phyloP scores from a whole-genome alignment of 2,329 filamentous ascomycete species.

The Pyrenophora seminiperda region DNA sequence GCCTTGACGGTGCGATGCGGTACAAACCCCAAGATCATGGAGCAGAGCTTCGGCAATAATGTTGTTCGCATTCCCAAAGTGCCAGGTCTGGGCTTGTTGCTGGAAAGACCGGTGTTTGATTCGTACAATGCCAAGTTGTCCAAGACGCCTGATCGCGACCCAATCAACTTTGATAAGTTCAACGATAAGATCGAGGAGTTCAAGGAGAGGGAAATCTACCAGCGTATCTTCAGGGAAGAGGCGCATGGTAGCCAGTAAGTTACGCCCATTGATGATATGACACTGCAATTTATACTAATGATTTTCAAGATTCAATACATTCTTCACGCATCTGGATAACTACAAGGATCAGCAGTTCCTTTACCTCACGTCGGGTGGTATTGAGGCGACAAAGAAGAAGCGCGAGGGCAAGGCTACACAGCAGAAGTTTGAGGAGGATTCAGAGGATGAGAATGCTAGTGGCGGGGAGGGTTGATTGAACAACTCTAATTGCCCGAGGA shows the following conservation, averaged over 20 bases:
- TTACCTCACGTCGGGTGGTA: slow-evolving; percentile 56
- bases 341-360: slow-evolving; percentile 57
- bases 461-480: slow-evolving; percentile 39
- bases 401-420: slow-evolving; percentile 36
- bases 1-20: slow-evolving; percentile 84
- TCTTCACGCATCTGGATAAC: slow-evolving; percentile 59
- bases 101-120: slow-evolving; percentile 91
- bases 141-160: slow-evolving; percentile 65
- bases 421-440: slow-evolving; percentile 40
- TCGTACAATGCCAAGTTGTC: slow-evolving; percentile 79
- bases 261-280: neutral
- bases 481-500: too few relatives aligned
- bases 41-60: slow-evolving; percentile 71
- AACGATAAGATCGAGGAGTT: slow-evolving; percentile 82
- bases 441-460: slow-evolving; percentile 44
- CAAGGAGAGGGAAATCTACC: slow-evolving; percentile 90
- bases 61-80: slow-evolving; percentile 92
- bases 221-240: slow-evolving; percentile 87
- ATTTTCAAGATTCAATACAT: slow-evolving; percentile 49
- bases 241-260: slow-evolving; percentile 84
- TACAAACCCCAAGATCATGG: slow-evolving; percentile 71
- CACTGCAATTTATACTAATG: slow-evolving; percentile 16
- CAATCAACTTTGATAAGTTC: slow-evolving; percentile 78
- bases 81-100: slow-evolving; percentile 81
- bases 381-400: slow-evolving; percentile 49